Evolutionary conservation across 805 yeast species (phyloP), one percentile per base, ranked within the genome.

Genomic region (Metschnikowia shivogae): DNA sequence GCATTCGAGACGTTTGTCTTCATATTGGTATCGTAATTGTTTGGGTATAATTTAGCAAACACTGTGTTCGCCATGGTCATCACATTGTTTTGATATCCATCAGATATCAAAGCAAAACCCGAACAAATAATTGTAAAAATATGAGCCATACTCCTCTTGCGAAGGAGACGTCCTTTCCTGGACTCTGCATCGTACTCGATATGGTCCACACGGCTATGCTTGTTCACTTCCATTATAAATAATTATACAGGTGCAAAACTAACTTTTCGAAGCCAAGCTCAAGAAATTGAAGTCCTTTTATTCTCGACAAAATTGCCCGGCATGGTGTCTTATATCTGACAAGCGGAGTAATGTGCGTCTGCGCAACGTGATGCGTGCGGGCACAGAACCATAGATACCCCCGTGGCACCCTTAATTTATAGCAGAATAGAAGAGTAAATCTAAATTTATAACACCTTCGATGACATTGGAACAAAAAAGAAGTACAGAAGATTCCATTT

Each of bases 31-130:
- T 62, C 63, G 53, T 76, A 78, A 3, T 61, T 62, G 39, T 67
- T 58, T 5, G 81, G 81, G 31, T 55, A 47, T 48, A 67, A 57
- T 13, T 58, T 53, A 8, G 81, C 65, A 56, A 83, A 81, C 11
- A 81, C 74, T 17, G 74, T 65, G 61, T 84, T 84, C 53, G 76
- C 55, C 83, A 83, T 81, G 4, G 87, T 76, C 87, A 84, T 82
- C 50, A 82, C 74, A 54, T 80, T 82, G 58, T 84, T 84, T 60
- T 82, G 88, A 62, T 84, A 84, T 4, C 90, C 90, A 64, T 86
- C 93, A 19, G 86, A 78, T 55, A 84, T 78, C 58, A 86, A 72
- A 0, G 90, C 93, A 51, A 79, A 82, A 11, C 93, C 92, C 20
- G 89, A 72, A 63, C 86, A 79, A 36, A 81, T 57, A 49, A 84